Percentiles rank a stretch among this genome's conserved stretches.
These are phyloP conservation scores for Alternaria alternata DNA, from an alignment of 2,329 filamentous ascomycete genomes.

Conservation along the genomic window DNA sequence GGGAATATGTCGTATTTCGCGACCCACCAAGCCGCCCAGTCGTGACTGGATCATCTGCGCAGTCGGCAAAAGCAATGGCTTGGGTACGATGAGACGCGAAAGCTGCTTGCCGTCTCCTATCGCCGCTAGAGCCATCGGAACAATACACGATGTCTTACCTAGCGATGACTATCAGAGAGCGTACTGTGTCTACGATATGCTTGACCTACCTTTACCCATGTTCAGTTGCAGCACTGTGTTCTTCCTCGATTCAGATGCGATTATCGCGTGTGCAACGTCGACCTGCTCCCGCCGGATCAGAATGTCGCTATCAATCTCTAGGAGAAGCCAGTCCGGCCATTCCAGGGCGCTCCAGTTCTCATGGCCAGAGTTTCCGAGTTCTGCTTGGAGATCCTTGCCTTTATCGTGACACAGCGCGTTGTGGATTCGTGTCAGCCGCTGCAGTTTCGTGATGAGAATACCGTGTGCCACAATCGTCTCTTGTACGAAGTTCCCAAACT, in stretches of 20 bases:
- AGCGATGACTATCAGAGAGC: too few species aligned
- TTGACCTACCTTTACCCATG: constrained; percentile 40
- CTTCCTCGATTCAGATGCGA: constrained; percentile 24
- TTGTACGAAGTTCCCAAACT: constrained; percentile 48
- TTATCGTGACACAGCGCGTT: constrained; percentile 31
- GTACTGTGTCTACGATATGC: too few species aligned
- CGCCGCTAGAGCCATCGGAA: neutral
- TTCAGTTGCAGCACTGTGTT: constrained; percentile 44
- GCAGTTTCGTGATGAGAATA: constrained; percentile 53
- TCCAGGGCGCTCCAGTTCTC: constrained; percentile 61
- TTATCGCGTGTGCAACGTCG: constrained; percentile 66
- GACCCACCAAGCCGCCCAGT: constrained; percentile 64
- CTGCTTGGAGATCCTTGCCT: constrained; percentile 31
- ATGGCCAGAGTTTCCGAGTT: constrained; percentile 62
- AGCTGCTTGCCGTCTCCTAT: constrained; percentile 42
- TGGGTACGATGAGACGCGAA: constrained; percentile 67
- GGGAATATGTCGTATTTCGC: constrained; percentile 65
- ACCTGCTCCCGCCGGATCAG: constrained; percentile 68
- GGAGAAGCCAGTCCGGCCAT: constrained; percentile 67
- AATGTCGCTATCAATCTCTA: constrained; percentile 71
- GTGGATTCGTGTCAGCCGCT: constrained; percentile 54
- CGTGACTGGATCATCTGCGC: constrained; percentile 62
- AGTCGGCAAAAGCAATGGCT: constrained; percentile 69
- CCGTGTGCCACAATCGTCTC: constrained; percentile 55
- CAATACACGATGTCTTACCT: constrained; percentile 13